Conservation (phyloP, 805 yeast species). For the Priceomyces fermenticarens region DNA sequence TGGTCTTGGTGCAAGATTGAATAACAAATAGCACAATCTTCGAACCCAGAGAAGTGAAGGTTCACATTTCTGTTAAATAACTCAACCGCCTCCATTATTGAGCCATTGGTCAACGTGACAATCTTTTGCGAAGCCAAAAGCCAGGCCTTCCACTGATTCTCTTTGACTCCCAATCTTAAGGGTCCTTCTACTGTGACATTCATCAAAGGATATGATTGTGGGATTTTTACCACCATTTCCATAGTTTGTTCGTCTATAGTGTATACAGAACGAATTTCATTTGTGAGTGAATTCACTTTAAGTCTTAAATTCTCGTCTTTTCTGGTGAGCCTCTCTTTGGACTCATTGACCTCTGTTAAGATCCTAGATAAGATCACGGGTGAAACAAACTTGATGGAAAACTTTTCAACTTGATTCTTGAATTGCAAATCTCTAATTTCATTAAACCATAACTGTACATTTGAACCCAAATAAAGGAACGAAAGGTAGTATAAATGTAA, state of each 20-base stretch:
- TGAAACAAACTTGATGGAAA: slow-evolving; percentile 60
- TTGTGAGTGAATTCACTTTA: slow-evolving; percentile 55
- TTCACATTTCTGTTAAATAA: slow-evolving; percentile 71
- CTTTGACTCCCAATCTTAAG: slow-evolving; percentile 81
- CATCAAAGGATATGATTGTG: slow-evolving; percentile 73
- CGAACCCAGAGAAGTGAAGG: slow-evolving; percentile 88
- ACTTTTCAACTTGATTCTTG: slow-evolving; percentile 58
- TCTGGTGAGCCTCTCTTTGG: slow-evolving; percentile 29
- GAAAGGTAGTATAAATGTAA: slow-evolving; percentile 51
- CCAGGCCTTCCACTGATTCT: slow-evolving; percentile 94
- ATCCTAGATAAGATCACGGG: slow-evolving; percentile 61
- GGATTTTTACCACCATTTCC: slow-evolving; percentile 75
- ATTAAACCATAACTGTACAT: slow-evolving; percentile 66
- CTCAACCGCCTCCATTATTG: slow-evolving; percentile 64
- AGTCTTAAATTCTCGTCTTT: slow-evolving; percentile 50
- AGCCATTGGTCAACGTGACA: slow-evolving; percentile 70
- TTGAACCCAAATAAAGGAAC: slow-evolving; percentile 52
- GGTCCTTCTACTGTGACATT: slow-evolving; percentile 76
- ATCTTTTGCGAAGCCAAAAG: slow-evolving; percentile 84
- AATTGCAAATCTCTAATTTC: slow-evolving; percentile 65
- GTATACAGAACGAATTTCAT: slow-evolving; percentile 71
- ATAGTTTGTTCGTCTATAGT: slow-evolving; percentile 83
- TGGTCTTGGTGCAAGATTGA: slow-evolving; percentile 87
- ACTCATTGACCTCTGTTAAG: slow-evolving; percentile 46
- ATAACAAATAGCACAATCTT: slow-evolving; percentile 96